Evolutionary conservation across 2,329 filamentous ascomycete species (phyloP).

Genomic region (Calonectria pseudoreteaudii): DNA sequence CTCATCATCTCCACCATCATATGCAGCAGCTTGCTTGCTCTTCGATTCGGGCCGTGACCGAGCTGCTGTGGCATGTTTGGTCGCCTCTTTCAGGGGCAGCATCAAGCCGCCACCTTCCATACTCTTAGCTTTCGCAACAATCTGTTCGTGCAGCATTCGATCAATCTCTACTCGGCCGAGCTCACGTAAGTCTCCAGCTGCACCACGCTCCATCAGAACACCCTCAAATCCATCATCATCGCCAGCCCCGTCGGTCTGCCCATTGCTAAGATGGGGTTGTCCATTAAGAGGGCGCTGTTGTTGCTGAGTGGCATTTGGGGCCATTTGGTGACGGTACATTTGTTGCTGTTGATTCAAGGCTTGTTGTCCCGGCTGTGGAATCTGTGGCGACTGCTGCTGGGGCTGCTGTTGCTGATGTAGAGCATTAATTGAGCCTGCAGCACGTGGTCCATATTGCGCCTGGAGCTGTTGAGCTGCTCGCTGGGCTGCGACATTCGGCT

Average conservation of each 20-base stretch:
- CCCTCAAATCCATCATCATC: conserved; percentile 69
- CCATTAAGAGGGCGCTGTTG: conserved; percentile 50
- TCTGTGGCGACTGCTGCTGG: conserved; percentile 42
- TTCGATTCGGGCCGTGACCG: conserved; percentile 39
- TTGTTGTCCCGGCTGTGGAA: conserved; percentile 45
- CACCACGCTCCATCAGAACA: conserved; percentile 68
- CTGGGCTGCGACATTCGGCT: conserved; percentile 60
- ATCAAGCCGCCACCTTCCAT: conserved; percentile 83
- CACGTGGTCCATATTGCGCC: conserved; percentile 70
- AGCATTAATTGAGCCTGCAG: conserved; percentile 75
- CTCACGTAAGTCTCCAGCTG: conserved; percentile 65
- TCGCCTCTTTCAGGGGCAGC: conserved; percentile 74
- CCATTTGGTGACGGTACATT: conserved; percentile 47
- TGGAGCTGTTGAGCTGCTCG: conserved; percentile 69
- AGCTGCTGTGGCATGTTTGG: conserved; percentile 44
- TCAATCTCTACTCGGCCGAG: conserved; percentile 75
- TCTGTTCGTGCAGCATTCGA: conserved; percentile 74
- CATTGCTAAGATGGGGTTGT: conserved; percentile 50
- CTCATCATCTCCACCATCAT: conserved; percentile 73
- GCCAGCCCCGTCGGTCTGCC: conserved; percentile 79
- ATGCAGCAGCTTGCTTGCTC: conserved; percentile 57
- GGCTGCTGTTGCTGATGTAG: conserved; percentile 61
- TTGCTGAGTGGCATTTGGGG: conserved; percentile 40
- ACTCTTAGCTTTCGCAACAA: conserved; percentile 72
- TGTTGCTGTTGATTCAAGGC: conserved; percentile 42